Evolutionary conservation across 1,284 basidiomycete genomes (phyloP).

Genomic region (Puccinia sorghi): DNA sequence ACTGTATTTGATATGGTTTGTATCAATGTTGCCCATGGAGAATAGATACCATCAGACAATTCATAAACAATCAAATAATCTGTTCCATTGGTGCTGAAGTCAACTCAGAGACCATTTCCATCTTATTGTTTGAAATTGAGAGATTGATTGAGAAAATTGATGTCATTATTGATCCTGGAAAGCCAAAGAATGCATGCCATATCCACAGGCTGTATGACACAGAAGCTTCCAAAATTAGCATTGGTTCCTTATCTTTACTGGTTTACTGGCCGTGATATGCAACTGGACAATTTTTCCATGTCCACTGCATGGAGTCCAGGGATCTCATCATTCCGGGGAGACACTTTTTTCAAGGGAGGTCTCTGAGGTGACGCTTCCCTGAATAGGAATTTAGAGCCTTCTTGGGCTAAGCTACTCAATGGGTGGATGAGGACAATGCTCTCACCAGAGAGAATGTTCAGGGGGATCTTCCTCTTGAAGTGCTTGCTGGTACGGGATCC

Average conservation of each 20-base stretch:
- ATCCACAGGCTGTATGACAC: not conserved
- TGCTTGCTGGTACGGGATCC: too few species aligned
- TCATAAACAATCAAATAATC: not conserved
- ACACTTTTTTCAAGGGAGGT: too few species aligned
- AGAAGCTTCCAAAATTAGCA: not conserved
- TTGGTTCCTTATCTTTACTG: conserved; percentile 3
- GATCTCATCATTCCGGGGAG: not conserved
- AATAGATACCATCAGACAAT: not conserved
- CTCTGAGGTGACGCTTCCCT: too few species aligned
- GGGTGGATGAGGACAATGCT: too few species aligned
- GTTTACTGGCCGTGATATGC: not conserved
- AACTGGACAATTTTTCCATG: conserved; percentile 1
- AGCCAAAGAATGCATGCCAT: conserved; percentile 24
- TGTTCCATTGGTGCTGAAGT: not conserved
- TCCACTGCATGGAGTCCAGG: conserved; percentile 19
- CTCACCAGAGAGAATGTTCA: too few species aligned
- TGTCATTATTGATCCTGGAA: not conserved
- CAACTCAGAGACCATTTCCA: not conserved
- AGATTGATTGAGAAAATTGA: not conserved
- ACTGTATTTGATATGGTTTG: not conserved
- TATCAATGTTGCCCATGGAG: not conserved
- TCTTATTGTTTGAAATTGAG: not conserved
- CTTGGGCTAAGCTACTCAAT: too few species aligned
- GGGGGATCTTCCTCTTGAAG: too few species aligned
- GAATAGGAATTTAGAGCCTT: too few species aligned